Evolutionary conservation across 2,329 filamentous ascomycete species (phyloP).

Genomic region (Aspergillus vadensis): DNA sequence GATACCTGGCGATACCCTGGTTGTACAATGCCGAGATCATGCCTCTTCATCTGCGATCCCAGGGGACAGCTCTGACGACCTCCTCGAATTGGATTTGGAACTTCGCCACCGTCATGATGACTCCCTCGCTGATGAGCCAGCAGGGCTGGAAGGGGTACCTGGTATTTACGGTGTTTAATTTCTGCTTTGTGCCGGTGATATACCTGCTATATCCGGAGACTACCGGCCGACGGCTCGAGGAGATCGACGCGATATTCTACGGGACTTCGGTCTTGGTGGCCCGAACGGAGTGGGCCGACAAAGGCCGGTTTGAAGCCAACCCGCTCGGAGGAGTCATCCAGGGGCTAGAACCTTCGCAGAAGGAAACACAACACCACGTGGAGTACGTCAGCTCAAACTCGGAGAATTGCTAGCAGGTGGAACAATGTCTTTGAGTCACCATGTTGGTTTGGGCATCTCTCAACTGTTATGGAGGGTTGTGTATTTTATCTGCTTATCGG

Average conservation of each 20-base stretch:
- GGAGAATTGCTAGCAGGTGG: background rate
- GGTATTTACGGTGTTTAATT: constrained; percentile 45
- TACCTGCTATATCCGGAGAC: constrained; percentile 29
- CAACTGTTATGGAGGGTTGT: background rate
- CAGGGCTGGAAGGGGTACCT: constrained; percentile 57
- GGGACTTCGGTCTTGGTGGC: background rate
- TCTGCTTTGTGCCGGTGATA: constrained; percentile 24
- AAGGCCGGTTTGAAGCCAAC: background rate
- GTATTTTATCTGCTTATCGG: background rate
- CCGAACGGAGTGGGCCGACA: background rate
- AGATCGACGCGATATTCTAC: constrained; percentile 34
- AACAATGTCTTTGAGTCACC: too few relatives aligned
- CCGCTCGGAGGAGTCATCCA: background rate
- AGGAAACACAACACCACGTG: background rate
- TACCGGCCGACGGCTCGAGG: constrained; percentile 37
- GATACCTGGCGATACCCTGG: constrained; percentile 22
- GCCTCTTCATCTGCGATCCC: constrained; percentile 9
- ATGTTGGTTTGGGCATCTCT: background rate
- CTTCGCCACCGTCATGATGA: constrained; percentile 14
- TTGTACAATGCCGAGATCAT: constrained; percentile 23
- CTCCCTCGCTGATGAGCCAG: constrained; percentile 34
- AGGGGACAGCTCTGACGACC: constrained; percentile 10
- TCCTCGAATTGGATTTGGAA: constrained; percentile 11
- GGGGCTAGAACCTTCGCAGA: background rate
- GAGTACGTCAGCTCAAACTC: background rate